Evolutionary conservation across 192 early-diverging fungal species (phyloP).

Genomic region (Helicostylum pulchrum): DNA sequence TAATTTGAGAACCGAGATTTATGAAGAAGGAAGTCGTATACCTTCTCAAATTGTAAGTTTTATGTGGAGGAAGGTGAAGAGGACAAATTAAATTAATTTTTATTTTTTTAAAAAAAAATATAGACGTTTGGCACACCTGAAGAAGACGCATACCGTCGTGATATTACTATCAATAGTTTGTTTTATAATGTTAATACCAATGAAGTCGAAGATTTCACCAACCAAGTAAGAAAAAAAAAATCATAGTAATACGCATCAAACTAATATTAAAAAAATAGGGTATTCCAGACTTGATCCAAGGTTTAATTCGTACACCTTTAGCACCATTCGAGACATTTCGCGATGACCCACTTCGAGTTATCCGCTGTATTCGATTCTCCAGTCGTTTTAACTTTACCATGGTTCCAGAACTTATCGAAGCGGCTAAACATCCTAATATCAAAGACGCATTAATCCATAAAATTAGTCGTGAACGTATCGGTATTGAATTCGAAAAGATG

Average conservation of each 20-base stretch:
- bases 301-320: conserved; percentile 88
- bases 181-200: conserved; percentile 93
- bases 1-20: conserved; percentile 90
- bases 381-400: conserved; percentile 81
- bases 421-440: conserved; percentile 54
- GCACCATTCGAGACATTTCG: conserved; percentile 83
- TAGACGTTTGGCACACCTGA: conserved; percentile 82
- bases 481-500: conserved; percentile 94
- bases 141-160: conserved; percentile 92
- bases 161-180: conserved; percentile 96
- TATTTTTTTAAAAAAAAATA: not conserved
- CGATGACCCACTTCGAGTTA: conserved; percentile 93
- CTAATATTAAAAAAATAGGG: conserved; percentile 44
- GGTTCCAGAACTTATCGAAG: conserved; percentile 60
- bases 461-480: conserved; percentile 89
- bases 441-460: conserved; percentile 69
- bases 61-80: not conserved
- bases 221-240: conserved; percentile 29
- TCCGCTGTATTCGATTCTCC: conserved; percentile 95
- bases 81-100: not conserved
- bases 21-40: conserved; percentile 77
- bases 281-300: conserved; percentile 64
- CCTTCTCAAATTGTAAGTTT: conserved; percentile 60
- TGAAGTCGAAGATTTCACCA: conserved; percentile 85
- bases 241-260: not conserved